Conservation (phyloP, 2,329 filamentous ascomycete genomes). For the Aspergillus uvarum region DNA sequence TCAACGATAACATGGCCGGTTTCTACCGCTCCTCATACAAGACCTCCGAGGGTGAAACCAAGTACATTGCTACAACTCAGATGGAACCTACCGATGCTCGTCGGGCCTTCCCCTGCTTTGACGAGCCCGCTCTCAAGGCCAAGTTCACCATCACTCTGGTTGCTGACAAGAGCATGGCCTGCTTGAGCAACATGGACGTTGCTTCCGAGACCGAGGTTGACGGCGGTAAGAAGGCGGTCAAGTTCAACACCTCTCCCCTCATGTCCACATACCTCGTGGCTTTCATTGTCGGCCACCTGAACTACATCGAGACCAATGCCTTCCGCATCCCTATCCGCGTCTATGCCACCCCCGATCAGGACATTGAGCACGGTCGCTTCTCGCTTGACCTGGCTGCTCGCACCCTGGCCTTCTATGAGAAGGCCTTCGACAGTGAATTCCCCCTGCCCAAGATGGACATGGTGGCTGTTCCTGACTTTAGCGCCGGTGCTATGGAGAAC, state of each 20-base stretch:
- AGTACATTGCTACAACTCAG: slow-evolving; percentile 85
- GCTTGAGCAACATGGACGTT: slow-evolving; percentile 96
- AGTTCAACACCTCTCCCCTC: slow-evolving; percentile 84
- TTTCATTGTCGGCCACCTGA: slow-evolving; percentile 90
- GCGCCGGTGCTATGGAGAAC: slow-evolving; percentile 96
- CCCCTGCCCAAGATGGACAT: slow-evolving; percentile 94
- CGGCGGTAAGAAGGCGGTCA: slow-evolving; percentile 76
- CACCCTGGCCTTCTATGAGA: slow-evolving; percentile 92
- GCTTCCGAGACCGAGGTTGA: slow-evolving; percentile 73
- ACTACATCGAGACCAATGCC: slow-evolving; percentile 85
- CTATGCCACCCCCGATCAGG: slow-evolving; percentile 85
- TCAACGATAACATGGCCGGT: slow-evolving; percentile 95
- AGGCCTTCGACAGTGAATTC: slow-evolving; percentile 84
- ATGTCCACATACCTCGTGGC: slow-evolving; percentile 97
- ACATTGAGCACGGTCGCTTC: slow-evolving; percentile 89
- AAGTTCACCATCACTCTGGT: slow-evolving; percentile 88
- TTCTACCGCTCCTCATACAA: slow-evolving; percentile 97
- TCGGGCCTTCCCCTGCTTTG: slow-evolving; percentile 92
- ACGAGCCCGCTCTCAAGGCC: slow-evolving; percentile 91
- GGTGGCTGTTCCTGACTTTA: slow-evolving; percentile 94
- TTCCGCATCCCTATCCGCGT: slow-evolving; percentile 92
- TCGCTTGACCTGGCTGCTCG: slow-evolving; percentile 84
- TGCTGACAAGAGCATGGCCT: slow-evolving; percentile 86
- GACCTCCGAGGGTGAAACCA: slow-evolving; percentile 71
- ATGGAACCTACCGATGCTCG: slow-evolving; percentile 96